These are phyloP conservation scores for Monilinia polystroma DNA, from an alignment of 2,329 filamentous ascomycete genomes.

Conservation along the genomic window DNA sequence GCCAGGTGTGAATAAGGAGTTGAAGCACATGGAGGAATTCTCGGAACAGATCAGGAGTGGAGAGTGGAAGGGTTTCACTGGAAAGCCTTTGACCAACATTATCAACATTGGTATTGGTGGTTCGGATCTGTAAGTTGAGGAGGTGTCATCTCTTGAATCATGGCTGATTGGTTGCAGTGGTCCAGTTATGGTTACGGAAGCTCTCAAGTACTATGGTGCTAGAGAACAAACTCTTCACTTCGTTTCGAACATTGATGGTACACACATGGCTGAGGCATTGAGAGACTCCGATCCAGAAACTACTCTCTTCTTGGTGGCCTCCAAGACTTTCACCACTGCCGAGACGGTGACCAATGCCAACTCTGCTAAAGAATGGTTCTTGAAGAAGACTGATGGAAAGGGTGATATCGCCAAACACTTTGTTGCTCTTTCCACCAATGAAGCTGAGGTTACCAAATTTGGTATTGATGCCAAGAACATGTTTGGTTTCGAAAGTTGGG, in stretches of 20 bases:
- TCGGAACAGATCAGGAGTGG: constrained; percentile 91
- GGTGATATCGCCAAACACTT: constrained; percentile 97
- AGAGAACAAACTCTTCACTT: constrained; percentile 89
- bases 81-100: constrained; percentile 95
- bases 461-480: constrained; percentile 99
- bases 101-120: constrained; percentile 98
- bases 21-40: constrained; percentile 98
- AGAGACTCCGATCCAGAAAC: constrained; percentile 89
- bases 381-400: constrained; percentile 73
- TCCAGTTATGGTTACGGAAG: constrained; percentile 98
- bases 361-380: constrained; percentile 95
- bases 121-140: constrained; percentile 80
- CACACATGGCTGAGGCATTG: constrained; percentile 93
- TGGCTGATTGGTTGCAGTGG: constrained; percentile 57
- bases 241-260: constrained; percentile 99
- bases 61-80: constrained; percentile 94
- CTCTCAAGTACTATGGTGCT: constrained; percentile 90
- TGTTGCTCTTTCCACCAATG: constrained; percentile 95
- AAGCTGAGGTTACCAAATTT: constrained; percentile 93
- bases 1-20: constrained; percentile 84
- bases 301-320: constrained; percentile 96
- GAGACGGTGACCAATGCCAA: constrained; percentile 98
- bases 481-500: constrained; percentile 99
- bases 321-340: constrained; percentile 98
- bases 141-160: neutral